Conservation (phyloP, 139 green algal genomes). For the Closterium sp. region DNA sequence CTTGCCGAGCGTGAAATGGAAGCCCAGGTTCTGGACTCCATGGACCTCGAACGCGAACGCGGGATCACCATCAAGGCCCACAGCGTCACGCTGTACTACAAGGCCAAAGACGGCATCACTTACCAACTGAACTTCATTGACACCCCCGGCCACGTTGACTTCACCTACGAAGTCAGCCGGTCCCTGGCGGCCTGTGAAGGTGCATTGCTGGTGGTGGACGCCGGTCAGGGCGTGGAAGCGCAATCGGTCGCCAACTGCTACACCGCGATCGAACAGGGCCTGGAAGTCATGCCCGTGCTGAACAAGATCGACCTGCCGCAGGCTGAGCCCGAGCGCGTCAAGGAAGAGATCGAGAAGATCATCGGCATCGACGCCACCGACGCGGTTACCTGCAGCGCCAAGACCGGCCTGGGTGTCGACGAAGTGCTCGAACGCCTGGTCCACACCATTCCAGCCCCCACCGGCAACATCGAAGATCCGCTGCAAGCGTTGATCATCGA, state of each 20-base stretch:
- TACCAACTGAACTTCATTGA: slow-evolving; percentile 80
- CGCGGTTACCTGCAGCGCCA: not conserved
- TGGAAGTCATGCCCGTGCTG: slow-evolving; percentile 81
- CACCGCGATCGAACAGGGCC: slow-evolving; percentile 9
- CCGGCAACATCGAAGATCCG: slow-evolving; percentile 30
- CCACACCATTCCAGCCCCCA: slow-evolving; percentile 62
- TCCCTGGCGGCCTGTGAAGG: slow-evolving; percentile 90
- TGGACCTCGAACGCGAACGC: slow-evolving; percentile 68
- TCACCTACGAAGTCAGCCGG: slow-evolving; percentile 76
- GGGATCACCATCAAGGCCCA: slow-evolving; percentile 87
- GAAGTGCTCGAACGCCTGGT: slow-evolving; percentile 85
- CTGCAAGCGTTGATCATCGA: slow-evolving; percentile 89
- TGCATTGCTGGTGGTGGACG: slow-evolving; percentile 88
- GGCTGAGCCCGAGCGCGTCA: slow-evolving; percentile 81
- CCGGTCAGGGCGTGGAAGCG: slow-evolving; percentile 87
- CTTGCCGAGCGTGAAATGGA: slow-evolving; percentile 77
- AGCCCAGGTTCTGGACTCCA: slow-evolving; percentile 84
- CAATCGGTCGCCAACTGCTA: slow-evolving; percentile 42
- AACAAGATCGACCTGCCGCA: slow-evolving; percentile 95
- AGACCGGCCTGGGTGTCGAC: slow-evolving; percentile 71
- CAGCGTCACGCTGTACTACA: slow-evolving; percentile 86
- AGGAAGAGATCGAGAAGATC: slow-evolving; percentile 87
- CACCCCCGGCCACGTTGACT: slow-evolving; percentile 81
- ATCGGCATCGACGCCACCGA: slow-evolving; percentile 79
- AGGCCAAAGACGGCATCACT: slow-evolving; percentile 35